phyloP scores from a whole-genome alignment of 352 stramenopile genomes.

The Globisporangium nunn region DNA sequence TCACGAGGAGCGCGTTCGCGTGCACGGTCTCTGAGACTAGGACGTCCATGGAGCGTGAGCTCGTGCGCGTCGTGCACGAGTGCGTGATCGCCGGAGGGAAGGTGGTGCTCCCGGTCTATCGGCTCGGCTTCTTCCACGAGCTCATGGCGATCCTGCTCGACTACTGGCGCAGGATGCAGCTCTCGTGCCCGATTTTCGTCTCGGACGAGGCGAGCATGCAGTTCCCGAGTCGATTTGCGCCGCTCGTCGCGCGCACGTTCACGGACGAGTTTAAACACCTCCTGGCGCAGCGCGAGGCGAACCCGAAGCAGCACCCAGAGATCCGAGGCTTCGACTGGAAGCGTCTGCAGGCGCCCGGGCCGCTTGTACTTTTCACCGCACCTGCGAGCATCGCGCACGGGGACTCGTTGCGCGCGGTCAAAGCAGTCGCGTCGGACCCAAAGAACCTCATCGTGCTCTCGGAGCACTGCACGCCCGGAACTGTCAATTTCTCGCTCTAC shows the following conservation, averaged over 20 bases:
- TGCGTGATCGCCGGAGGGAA: conserved; percentile 70
- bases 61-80: conserved; percentile 73
- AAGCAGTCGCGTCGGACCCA: conserved; percentile 47
- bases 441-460: conserved; percentile 84
- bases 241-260: conserved; percentile 59
- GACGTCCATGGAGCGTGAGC: conserved; percentile 72
- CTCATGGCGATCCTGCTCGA: conserved; percentile 60
- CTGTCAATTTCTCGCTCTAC: conserved; percentile 79
- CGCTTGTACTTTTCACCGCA: conserved; percentile 76
- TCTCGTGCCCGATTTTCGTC: conserved; percentile 56
- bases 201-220: conserved; percentile 48
- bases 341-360: conserved; percentile 41
- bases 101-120: conserved; percentile 78
- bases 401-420: conserved; percentile 62
- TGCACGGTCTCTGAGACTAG: conserved; percentile 81
- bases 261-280: conserved; percentile 31
- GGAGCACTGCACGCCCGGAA: conserved; percentile 72
- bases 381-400: conserved; percentile 69
- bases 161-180: conserved; percentile 60
- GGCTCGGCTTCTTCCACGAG: conserved; percentile 77
- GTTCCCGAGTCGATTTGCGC: conserved; percentile 45
- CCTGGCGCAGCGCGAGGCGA: conserved; percentile 19
- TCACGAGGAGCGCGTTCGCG: conserved; percentile 70
- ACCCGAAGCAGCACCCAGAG: conserved; percentile 7
- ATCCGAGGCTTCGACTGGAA: conserved; percentile 70